Percentiles rank a stretch among this genome's conserved stretches.
Conservation (phyloP, 148 eudicot species). For the Dysphania ambrosioides region DNA sequence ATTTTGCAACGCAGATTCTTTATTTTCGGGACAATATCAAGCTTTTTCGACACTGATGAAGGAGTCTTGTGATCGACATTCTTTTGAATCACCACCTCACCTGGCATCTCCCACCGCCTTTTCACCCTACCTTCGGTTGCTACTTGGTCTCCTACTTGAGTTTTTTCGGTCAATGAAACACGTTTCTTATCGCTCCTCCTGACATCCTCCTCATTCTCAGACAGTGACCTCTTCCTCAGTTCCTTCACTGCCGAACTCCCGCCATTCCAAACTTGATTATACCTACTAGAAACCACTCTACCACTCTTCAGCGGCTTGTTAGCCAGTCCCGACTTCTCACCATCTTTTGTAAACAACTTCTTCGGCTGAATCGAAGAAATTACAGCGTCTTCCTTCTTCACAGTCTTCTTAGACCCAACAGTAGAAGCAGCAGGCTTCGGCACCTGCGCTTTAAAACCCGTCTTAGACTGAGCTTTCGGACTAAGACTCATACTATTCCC, state of each 20-base stretch:
- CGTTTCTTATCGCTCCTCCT: slow-evolving; percentile 62
- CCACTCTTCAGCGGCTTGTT: slow-evolving; percentile 71
- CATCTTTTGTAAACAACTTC: slow-evolving; percentile 65
- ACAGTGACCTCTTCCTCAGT: slow-evolving; percentile 68
- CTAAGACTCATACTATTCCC: slow-evolving; percentile 60
- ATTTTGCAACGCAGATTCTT: slow-evolving; percentile 34
- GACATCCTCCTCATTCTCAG: slow-evolving; percentile 61
- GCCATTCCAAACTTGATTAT: slow-evolving; percentile 45
- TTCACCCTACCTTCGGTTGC: slow-evolving; percentile 44
- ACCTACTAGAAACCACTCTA: slow-evolving; percentile 78
- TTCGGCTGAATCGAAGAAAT: slow-evolving; percentile 72
- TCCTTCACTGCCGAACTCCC: slow-evolving; percentile 47
- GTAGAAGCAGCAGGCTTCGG: slow-evolving; percentile 60
- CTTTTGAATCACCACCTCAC: slow-evolving; percentile 38
- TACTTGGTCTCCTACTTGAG: slow-evolving; percentile 27
- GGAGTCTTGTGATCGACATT: slow-evolving; percentile 34
- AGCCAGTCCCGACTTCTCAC: slow-evolving; percentile 44
- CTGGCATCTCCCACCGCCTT: slow-evolving; percentile 60
- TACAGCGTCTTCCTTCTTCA: slow-evolving; percentile 72
- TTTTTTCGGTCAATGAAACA: slow-evolving; percentile 47
- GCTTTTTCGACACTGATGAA: slow-evolving; percentile 31
- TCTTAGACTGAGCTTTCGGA: slow-evolving; percentile 54
- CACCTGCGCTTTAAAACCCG: slow-evolving; percentile 27
- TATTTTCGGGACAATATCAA: slow-evolving; percentile 56
- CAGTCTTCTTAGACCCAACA: slow-evolving; percentile 48